Base-by-base conservation (phyloP, 2,329 filamentous ascomycete genomes). In the Penicillium italicum region DNA sequence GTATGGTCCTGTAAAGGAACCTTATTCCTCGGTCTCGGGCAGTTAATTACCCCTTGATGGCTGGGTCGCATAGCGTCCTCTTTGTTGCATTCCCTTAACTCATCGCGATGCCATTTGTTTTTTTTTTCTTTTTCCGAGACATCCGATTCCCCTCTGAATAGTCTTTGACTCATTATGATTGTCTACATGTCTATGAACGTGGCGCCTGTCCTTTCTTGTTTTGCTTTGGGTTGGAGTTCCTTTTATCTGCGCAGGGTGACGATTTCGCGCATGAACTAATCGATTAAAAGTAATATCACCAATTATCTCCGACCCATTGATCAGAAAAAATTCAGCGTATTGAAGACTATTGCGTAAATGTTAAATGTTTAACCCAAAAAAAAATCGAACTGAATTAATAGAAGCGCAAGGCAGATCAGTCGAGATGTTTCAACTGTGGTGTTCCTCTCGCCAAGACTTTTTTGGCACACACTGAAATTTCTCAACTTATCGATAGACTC, bases 1-100 rank as follows among this genome's bases (percentile, higher is more conserved):
- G 82, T 60, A 69, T 85, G 59, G 74, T 83, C 59, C 71, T 87
- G 70, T 87, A 82, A 69, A 60, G 44, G 56, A 48, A 36, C 22
- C n/a, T 40, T 49, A 14, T 34, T 45, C 40, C 37, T 56, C 40
- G 14, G 53, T 48, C 42, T 54, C 31, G n/a, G 49, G 20, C 20
- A 33, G 49, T 44, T 50, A 26, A 37, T 24, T 10, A 20, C 22
- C 34, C 22, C 38, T 53, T 12, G 43, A 14, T 40, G 28, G n/a
- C 34, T 50, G 24, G 38, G 41, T 55, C 50, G 36, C 50, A 61
- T 55, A 31, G 30, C 47, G 60, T 47, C 51, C 56, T 53, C 43
- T 41, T 48, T 58, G 50, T 37, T 49, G 36, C 58, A 58, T 60
- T 48, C 47, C 45, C 41, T 56, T 55, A 47, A 56, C 48, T 62